Evolutionary conservation across 225 moss, liverwort and hornwort species (phyloP).

Genomic region (Polytrichum commune): DNA sequence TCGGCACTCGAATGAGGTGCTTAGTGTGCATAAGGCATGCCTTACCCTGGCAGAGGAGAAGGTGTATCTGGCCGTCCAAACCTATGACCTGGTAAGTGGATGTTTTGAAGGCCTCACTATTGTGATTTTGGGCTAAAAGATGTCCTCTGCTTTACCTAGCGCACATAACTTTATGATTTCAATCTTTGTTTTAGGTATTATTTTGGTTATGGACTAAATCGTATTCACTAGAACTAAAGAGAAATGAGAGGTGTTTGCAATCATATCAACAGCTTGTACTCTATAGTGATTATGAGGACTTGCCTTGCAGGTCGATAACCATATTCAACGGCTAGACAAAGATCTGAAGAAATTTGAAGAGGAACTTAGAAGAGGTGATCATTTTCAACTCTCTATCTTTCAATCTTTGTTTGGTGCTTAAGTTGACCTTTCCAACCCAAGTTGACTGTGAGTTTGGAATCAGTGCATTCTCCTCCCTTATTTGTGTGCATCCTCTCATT

Average conservation of each 20-base stretch:
- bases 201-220: not conserved
- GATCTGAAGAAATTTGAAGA: constrained; percentile 73
- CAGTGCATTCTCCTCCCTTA: too few species aligned
- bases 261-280: not conserved
- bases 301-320: constrained; percentile 63
- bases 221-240: not conserved
- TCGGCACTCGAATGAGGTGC: constrained; percentile 57
- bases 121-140: not conserved
- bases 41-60: constrained; percentile 69
- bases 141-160: too few species aligned
- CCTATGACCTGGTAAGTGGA: constrained; percentile 59
- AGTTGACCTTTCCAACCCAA: too few species aligned
- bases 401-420: not conserved
- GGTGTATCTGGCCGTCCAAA: constrained; percentile 66
- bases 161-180: not conserved
- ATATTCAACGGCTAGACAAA: constrained; percentile 74
- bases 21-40: constrained; percentile 65
- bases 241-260: too few species aligned
- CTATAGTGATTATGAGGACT: constrained; percentile 3
- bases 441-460: too few species aligned
- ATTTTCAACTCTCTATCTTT: not conserved
- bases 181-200: not conserved
- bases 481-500: not conserved
- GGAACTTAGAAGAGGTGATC: constrained; percentile 63
- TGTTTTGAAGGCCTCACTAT: not conserved